A percentile compares a stretch with the other conserved stretches of the same genome.
Conservation (phyloP, 2,329 filamentous ascomycete genomes). For the Paramyrothecium roridum region DNA sequence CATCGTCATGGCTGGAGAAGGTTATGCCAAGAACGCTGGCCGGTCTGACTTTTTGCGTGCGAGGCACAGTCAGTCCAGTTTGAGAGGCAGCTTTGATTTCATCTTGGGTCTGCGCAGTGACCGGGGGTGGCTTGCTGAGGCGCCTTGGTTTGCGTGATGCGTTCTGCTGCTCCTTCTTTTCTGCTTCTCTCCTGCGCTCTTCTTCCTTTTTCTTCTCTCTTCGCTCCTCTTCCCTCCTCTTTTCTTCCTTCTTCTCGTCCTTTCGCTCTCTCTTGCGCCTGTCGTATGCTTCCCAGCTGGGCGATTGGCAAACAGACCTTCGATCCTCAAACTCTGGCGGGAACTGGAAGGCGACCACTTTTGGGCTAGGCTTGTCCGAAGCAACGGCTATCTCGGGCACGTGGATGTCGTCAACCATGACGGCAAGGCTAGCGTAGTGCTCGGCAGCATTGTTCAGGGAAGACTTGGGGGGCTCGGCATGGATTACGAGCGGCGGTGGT, state of each 20-base stretch:
- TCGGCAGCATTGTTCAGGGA: not conserved
- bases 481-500: not conserved
- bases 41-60: conserved; percentile 13
- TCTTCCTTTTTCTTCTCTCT: conserved; percentile 9
- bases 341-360: conserved; percentile 26
- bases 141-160: conserved; percentile 20
- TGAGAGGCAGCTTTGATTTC: conserved; percentile 10
- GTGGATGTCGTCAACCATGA: not conserved
- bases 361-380: conserved; percentile 18
- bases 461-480: not conserved
- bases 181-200: conserved; percentile 8
- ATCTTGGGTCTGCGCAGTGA: conserved; percentile 10
- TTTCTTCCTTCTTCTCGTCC: conserved; percentile 35
- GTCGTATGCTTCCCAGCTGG: conserved; percentile 58
- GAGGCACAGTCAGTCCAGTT: conserved; percentile 6
- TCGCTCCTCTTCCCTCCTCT: conserved; percentile 19
- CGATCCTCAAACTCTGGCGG: conserved; percentile 24
- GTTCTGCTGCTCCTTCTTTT: conserved; percentile 12
- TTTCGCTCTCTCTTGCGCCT: conserved; percentile 50
- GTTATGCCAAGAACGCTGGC: conserved; percentile 21
- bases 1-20: conserved; percentile 15
- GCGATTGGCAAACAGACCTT: conserved; percentile 54
- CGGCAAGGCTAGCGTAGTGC: not conserved
- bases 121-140: conserved; percentile 28
- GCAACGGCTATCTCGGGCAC: not conserved